Evolutionary conservation across 768 basidiomycete species (phyloP), one percentile per base, ranked within the genome.

Genomic region (Kwoniella shandongensis): DNA sequence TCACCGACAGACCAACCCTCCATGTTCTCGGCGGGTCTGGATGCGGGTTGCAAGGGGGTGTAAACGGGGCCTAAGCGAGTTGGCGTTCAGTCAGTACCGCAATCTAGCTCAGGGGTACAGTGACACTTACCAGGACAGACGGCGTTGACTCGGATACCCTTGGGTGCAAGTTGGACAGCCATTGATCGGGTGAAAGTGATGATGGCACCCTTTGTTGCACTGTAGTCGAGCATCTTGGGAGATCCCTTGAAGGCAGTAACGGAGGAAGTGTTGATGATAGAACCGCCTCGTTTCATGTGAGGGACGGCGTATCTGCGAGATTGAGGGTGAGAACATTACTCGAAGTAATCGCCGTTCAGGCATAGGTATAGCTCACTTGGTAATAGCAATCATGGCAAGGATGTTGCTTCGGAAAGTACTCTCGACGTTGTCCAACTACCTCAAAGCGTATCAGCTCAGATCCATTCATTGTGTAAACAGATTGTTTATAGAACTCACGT

Each of bases 251-350:
- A 62, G 1, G 61, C 61, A 0, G 83, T 83, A 26, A 86, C 84
- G 4, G 81, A 82, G 3, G 84, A 81, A 4, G 84, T 83, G 72
- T 85, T 84, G 79, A 86, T 82, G 69, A 86, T 85, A 27, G 78
- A 77, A 2, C 80, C 75, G 1, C 85, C 84, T 39, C 82, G 81
- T 63, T 82, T 81, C 75, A 85, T 78, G 72, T 85, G 81, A 17
- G 85, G 83, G 15, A 84, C 68, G 13, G 83, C 90, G 61, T 76
- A 80, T 69, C 65, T 69, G 54, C 27, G 38, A 1, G 22, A 4
- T 17, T 10, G 3, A 30, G 15, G 45, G 26, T 32, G n/a, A 52
- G 12, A 25, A 22, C 11, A 26, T 44, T 30, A 54, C 46, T 23
- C 25, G 1, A 5, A 22, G 15, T 11, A 17, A 51, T 40, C 25